phyloP scores from a whole-genome alignment of 2,329 filamentous ascomycete species.

The Aspergillus vadensis region DNA sequence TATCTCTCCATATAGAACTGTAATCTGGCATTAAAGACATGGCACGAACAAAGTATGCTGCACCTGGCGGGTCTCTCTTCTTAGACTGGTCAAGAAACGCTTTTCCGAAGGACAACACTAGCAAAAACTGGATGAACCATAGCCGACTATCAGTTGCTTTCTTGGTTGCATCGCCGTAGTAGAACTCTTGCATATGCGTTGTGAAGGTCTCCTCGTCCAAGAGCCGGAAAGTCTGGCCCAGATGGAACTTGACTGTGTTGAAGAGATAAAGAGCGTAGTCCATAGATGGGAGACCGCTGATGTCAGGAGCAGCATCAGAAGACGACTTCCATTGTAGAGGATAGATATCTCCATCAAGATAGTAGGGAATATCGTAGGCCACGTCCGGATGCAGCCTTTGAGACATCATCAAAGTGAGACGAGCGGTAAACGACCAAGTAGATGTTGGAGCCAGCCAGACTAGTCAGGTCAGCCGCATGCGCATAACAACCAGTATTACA shows the following conservation, averaged over 20 bases:
- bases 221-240: conserved; percentile 40
- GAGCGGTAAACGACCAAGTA: conserved; percentile 27
- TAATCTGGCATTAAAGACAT: conserved; percentile 43
- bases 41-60: conserved; percentile 18
- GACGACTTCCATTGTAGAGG: conserved; percentile 19
- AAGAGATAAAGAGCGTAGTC: conserved; percentile 27
- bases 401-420: conserved; percentile 26
- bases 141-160: conserved; percentile 26
- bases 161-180: conserved; percentile 21
- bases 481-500: neutral
- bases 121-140: conserved; percentile 27
- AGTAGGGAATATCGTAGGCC: conserved; percentile 26
- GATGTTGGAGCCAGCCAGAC: conserved; percentile 29
- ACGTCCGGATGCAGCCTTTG: conserved; percentile 28
- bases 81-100: conserved; percentile 18
- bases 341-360: conserved; percentile 35
- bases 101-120: conserved; percentile 23
- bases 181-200: conserved; percentile 32
- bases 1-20: conserved; percentile 40
- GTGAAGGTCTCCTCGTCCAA: conserved; percentile 38
- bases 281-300: conserved; percentile 37
- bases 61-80: conserved; percentile 14
- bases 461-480: conserved; percentile 5
- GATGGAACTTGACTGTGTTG: conserved; percentile 42
- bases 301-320: conserved; percentile 30